phyloP scores from a whole-genome alignment of 139 green algal species.

The Deuterostichococcus epilithicus region DNA sequence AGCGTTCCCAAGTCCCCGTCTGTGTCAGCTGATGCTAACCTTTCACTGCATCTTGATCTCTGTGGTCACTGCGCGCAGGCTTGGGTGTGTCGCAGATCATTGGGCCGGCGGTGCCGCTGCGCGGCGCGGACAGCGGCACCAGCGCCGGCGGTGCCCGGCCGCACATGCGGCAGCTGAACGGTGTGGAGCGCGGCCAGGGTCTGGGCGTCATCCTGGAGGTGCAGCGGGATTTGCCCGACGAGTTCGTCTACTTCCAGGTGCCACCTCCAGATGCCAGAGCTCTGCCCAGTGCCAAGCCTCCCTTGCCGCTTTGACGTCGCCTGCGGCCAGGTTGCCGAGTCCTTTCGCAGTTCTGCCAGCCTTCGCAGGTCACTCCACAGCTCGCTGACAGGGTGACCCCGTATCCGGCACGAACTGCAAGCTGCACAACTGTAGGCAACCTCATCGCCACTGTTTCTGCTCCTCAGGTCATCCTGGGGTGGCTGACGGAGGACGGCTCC shows the following conservation, averaged over 20 bases:
- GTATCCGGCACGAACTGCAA: too few relatives aligned
- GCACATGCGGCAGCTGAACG: conserved; percentile 17
- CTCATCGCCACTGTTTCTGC: too few relatives aligned
- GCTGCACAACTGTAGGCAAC: too few relatives aligned
- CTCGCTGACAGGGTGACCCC: too few relatives aligned
- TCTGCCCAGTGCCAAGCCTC: neutral
- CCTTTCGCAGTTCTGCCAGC: too few relatives aligned
- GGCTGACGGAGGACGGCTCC: conserved; percentile 10
- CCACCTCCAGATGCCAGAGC: neutral
- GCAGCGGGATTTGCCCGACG: neutral
- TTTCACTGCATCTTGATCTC: neutral
- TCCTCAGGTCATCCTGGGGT: conserved; percentile 20
- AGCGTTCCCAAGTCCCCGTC: too few relatives aligned
- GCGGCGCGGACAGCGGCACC: neutral
- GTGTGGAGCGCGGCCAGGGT: conserved; percentile 29
- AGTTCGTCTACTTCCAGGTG: conserved; percentile 15
- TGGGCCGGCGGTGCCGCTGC: conserved; percentile 14
- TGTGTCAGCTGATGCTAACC: too few relatives aligned
- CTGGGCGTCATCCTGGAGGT: conserved; percentile 35
- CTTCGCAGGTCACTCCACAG: too few relatives aligned
- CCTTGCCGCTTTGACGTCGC: neutral
- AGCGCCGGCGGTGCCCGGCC: neutral
- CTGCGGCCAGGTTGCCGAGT: too few relatives aligned
- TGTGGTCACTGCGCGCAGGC: neutral
- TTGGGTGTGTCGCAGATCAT: conserved; percentile 35